Evolutionary conservation across 805 yeast species (phyloP), one percentile per base, ranked within the genome.

Genomic region (Candida quercuum): DNA sequence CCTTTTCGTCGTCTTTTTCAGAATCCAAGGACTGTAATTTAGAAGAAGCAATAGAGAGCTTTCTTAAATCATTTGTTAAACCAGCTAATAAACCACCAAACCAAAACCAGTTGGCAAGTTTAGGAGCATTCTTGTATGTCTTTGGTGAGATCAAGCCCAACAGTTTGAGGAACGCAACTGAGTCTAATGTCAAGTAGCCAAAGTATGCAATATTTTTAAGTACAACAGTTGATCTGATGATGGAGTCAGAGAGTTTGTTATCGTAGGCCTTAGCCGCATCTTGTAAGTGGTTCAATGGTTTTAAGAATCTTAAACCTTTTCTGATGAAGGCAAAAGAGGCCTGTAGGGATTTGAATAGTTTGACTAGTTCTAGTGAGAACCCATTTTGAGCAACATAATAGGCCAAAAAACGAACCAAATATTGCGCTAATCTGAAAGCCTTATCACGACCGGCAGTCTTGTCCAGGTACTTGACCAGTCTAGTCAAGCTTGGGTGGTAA

Each of bases 231-330:
- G 65, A 54, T 56, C 79, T 76, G 49, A 67, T 46, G 19, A 76
- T 61, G 10, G 74, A 72, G 57, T 83, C 91, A 36, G 72, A 57
- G 32, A 87, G 71, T 66, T 84, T 81, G 61, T 86, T 79, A 54
- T 78, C 85, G 50, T 67, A 73, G 12, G 85, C 73, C 45, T 72
- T 70, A 3, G 83, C 69, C 5, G 89, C 85, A n/a, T 76, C 72
- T 50, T 78, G 78, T 38, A 85, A 54, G 56, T 82, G 87, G 51
- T 70, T 71, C 52, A 89, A 64, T 1, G 95, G 95, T 63, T 88
- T 89, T 45, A 87, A 74, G 54, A 82, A 78, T 54, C 97, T 76
- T 67, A 89, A 64, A 17, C 88, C 80, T 66, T 91, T 91, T 59
- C 98, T 78, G 45, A 86, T 71, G 41, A 81, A 59, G 2, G 86